Percentiles rank a stretch among this genome's conserved stretches.
These are phyloP conservation scores for Tricholoma terreum DNA, from an alignment of 768 basidiomycete species.

Conservation along the genomic window DNA sequence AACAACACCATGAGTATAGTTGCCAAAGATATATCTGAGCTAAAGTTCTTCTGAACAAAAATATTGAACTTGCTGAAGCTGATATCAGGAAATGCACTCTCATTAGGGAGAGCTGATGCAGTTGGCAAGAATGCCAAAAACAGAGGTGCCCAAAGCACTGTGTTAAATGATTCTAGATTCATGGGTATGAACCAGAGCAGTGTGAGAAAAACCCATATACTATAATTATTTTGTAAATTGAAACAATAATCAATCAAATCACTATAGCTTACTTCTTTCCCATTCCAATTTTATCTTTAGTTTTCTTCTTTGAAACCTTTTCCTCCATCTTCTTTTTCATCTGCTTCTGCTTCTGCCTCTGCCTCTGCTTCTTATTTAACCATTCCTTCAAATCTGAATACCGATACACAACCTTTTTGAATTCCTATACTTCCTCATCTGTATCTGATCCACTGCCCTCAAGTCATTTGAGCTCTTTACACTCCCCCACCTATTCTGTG, in stretches of 20 bases:
- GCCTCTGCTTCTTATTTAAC: too few species aligned
- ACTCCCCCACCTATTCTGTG: too few species aligned
- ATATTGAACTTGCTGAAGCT: not conserved
- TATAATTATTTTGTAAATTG: not conserved
- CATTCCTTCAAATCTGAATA: too few species aligned
- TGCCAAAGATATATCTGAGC: slow-evolving; percentile 9
- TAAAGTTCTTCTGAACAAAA: slow-evolving; percentile 10
- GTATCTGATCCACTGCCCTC: too few species aligned
- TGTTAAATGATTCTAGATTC: not conserved
- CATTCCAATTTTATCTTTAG: too few species aligned
- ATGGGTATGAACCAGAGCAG: not conserved
- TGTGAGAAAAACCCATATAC: not conserved
- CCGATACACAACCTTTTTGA: too few species aligned
- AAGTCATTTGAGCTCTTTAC: too few species aligned
- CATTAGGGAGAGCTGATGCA: not conserved
- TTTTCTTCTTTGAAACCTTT: not conserved
- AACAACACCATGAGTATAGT: slow-evolving; percentile 14
- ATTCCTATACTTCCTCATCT: too few species aligned
- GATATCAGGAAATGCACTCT: not conserved
- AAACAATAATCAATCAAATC: too few species aligned
- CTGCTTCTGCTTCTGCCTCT: not conserved
- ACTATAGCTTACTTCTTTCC: too few species aligned
- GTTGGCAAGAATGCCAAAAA: not conserved
- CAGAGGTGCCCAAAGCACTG: not conserved
- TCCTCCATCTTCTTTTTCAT: too few species aligned